Conservation (phyloP, 192 early-diverging fungal species). For the Coemansia sp. region DNA sequence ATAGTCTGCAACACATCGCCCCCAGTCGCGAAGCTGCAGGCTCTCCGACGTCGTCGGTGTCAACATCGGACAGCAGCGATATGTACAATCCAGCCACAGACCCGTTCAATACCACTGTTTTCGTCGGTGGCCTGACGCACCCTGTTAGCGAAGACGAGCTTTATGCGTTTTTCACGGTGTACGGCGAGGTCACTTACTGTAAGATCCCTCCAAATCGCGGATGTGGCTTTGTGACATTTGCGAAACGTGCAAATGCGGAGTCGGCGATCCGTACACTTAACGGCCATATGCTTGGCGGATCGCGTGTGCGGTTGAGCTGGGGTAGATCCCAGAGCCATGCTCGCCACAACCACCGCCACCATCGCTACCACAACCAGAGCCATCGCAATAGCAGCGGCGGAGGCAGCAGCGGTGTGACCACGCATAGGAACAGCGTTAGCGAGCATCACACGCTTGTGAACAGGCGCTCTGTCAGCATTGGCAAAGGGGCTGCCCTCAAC, state of each 20-base stretch:
- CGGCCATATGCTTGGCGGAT: constrained; percentile 78
- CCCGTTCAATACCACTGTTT: constrained; percentile 94
- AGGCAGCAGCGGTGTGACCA: constrained; percentile 37
- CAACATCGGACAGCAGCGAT: constrained; percentile 40
- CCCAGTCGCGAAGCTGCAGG: constrained; percentile 23
- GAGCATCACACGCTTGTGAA: constrained; percentile 34
- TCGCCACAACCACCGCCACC: constrained; percentile 47
- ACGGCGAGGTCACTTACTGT: constrained; percentile 90
- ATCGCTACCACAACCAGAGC: constrained; percentile 29
- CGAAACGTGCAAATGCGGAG: constrained; percentile 79
- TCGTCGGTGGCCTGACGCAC: constrained; percentile 89
- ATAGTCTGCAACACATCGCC: constrained; percentile 6
- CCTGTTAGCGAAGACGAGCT: constrained; percentile 87
- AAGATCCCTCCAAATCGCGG: constrained; percentile 94
- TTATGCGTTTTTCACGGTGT: constrained; percentile 73
- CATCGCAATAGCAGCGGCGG: constrained; percentile 33
- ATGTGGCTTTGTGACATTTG: constrained; percentile 95
- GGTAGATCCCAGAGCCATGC: constrained; percentile 59
- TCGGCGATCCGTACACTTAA: constrained; percentile 89
- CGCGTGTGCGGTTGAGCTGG: constrained; percentile 71
- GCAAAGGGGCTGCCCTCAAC: constrained; percentile 17
- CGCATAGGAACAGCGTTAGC: constrained; percentile 48
- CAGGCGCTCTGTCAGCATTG: constrained; percentile 46
- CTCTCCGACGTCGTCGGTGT: constrained; percentile 34
- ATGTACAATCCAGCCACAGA: constrained; percentile 59